Base-by-base conservation (phyloP, 2,329 filamentous ascomycete species). In the Aspergillus japonicus region DNA sequence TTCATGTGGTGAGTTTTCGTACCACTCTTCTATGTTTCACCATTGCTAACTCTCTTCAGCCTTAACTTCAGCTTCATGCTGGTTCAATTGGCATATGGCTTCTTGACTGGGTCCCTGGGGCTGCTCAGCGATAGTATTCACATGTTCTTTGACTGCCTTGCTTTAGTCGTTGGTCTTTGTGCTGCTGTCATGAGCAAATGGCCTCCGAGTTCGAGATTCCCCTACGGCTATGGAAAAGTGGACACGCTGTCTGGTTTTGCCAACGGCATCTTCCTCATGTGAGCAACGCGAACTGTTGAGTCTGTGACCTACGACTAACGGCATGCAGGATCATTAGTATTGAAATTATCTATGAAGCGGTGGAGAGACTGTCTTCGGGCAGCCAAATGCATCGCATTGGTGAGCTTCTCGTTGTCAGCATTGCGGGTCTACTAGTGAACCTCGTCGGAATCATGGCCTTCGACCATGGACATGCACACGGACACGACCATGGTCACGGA, bases 111-210 rank as follows among this genome's bases (percentile, higher is more conserved):
- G 66, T 99, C 95, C 0, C 81, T 99, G 5, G 95, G 95, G 2
- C 83, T 99, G n/a, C 85, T 99, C 19, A 96, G 92, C 66, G 95
- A 99, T 76, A 98, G 93, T 70, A 95, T 99, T 64, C 95, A 99
- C 78, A 99, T 99, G 95, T 94, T 99, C 71, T 98, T 99, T 69
- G 95, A 99, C 77, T 99, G 95, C 67, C 87, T 97, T 39, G 95
- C 94, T 21, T 83, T 99, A 29, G 86, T 91, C 1, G 92, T 99
- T 39, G 95, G 95, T 11, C 82, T 99, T 10, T 89, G 94, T 68
- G 95, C 95, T 29, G 89, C 94, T 1, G 92, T 99, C 5, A 91
- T 96, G 81, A 95, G 91, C 77, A 98, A 98, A 77, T 97, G 95
- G 93, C 92, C 93, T 1, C 90, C 92, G 0, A 96, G 89, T 72